Base-by-base conservation (phyloP, 2,329 filamentous ascomycete species). In the Claviceps fusiformis region DNA sequence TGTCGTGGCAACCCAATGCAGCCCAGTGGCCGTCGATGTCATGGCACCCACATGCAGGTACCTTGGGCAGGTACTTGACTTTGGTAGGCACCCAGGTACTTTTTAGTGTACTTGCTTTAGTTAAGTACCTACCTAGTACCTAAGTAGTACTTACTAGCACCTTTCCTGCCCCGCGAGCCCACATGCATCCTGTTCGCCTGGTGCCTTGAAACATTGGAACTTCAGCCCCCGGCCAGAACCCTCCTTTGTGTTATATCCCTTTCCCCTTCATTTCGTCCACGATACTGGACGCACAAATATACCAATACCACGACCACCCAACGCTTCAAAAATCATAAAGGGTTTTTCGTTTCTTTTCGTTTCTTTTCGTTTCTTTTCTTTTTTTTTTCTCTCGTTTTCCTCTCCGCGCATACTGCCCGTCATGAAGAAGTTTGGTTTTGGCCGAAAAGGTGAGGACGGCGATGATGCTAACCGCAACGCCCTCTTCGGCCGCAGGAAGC, bases 371-470 rank as follows among this genome's bases (percentile, higher is more conserved):
- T 33, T 33, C 31, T 33, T 9, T 33, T 33, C 31, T 33, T 19
- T 19, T 19, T 19, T 1, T 1, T 19, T 19, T 19, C 19, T 19
- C 19, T 19, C 19, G 19, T 19, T 19, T 19, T 19, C 10, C 35
- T 37, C 19, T 35, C 31, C 31, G 44, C 37, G 31, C n/a, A 27
- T 49, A 44, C 24, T 39, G 41, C 50, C 39, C 39, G 35, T 15
- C 58, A 84, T 84, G 81, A 79, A 76, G 71, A 81, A 79, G 62
- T 81, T 83, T 61, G 76, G 77, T 51, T 76, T 82, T 59, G 73
- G 78, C 59, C 81, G 77, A 69, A 82, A 80, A 64, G 67, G 66
- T 51, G 72, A 75, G 54, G 77, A 77, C 53, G 68, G 66, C 61
- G 77, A 77, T 56, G 73, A 78, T 48, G 64, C 70, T 54, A 75